Conservation (phyloP, 2,329 filamentous ascomycete species). For the Fusarium virguliforme region DNA sequence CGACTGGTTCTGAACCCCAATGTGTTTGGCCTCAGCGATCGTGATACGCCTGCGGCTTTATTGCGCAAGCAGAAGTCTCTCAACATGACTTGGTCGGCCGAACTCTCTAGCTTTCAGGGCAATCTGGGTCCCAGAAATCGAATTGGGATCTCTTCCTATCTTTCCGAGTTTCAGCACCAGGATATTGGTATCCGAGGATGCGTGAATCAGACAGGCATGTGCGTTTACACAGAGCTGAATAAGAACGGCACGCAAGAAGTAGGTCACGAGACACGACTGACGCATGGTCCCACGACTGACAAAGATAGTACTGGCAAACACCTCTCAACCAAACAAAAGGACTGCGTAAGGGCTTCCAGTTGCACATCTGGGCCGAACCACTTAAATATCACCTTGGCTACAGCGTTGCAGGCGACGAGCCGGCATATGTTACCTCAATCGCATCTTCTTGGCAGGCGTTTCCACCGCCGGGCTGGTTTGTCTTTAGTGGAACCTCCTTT, state of each 20-base stretch:
- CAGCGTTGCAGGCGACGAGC: background rate
- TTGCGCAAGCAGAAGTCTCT: conserved; percentile 2
- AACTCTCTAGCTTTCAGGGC: background rate
- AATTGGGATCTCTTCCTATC: conserved; percentile 5
- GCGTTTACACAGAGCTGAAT: conserved; percentile 2
- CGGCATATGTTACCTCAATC: background rate
- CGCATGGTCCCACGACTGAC: background rate
- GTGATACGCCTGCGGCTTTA: background rate
- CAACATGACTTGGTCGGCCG: conserved; percentile 1
- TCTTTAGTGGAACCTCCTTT: background rate
- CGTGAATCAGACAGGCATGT: conserved; percentile 1
- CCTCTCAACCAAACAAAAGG: background rate
- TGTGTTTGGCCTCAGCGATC: conserved; percentile 2
- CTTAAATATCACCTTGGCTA: background rate
- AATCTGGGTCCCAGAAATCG: background rate
- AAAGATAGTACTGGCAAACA: conserved; percentile 1
- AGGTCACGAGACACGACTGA: background rate
- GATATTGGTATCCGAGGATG: conserved; percentile 6
- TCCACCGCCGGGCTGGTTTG: background rate
- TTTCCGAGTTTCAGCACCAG: conserved; percentile 6
- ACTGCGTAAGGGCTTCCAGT: background rate
- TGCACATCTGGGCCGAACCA: background rate
- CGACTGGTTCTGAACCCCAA: background rate
- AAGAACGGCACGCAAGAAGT: conserved; percentile 4
- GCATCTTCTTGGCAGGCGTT: conserved; percentile 8